A percentile compares a stretch with the other conserved stretches of the same genome.
phyloP scores from a whole-genome alignment of 2,329 filamentous ascomycete genomes.

The Nemania diffusa region DNA sequence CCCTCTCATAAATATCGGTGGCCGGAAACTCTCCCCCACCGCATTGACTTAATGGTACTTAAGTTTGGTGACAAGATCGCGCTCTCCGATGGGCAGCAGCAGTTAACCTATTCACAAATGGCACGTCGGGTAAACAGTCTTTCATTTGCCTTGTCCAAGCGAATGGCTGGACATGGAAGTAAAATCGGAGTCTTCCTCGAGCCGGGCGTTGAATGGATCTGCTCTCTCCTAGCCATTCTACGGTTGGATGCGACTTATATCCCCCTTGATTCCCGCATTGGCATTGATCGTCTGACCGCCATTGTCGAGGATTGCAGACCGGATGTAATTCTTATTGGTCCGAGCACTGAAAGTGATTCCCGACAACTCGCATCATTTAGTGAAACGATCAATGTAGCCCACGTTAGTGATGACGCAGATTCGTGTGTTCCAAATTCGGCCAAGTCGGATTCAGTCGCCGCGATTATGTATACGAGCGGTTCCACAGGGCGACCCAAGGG shows the following conservation, averaged over 20 bases:
- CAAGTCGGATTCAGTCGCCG: conserved; percentile 5
- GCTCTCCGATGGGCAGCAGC: neutral
- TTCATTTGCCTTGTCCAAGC: conserved; percentile 29
- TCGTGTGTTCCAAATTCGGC: conserved; percentile 19
- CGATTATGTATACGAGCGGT: conserved; percentile 42
- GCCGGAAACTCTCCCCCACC: conserved; percentile 21
- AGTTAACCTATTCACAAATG: conserved; percentile 16
- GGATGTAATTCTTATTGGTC: neutral
- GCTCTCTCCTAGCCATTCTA: conserved; percentile 55
- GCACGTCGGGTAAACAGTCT: conserved; percentile 48
- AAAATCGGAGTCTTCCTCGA: conserved; percentile 55
- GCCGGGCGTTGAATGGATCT: conserved; percentile 50
- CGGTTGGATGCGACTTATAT: conserved; percentile 53
- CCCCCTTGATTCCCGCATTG: conserved; percentile 52
- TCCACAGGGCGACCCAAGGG: conserved; percentile 51
- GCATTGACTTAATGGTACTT: conserved; percentile 12
- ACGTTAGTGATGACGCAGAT: neutral
- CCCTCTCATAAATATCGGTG: neutral
- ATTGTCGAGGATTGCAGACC: conserved; percentile 14
- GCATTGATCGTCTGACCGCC: neutral
- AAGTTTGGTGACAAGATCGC: conserved; percentile 1
- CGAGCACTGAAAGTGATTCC: neutral
- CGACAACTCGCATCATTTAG: neutral
- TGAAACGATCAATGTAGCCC: neutral
- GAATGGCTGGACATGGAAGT: conserved; percentile 31